These are phyloP conservation scores for Beauveria sp. DNA, from an alignment of 2,329 filamentous ascomycete species.

Conservation along the genomic window DNA sequence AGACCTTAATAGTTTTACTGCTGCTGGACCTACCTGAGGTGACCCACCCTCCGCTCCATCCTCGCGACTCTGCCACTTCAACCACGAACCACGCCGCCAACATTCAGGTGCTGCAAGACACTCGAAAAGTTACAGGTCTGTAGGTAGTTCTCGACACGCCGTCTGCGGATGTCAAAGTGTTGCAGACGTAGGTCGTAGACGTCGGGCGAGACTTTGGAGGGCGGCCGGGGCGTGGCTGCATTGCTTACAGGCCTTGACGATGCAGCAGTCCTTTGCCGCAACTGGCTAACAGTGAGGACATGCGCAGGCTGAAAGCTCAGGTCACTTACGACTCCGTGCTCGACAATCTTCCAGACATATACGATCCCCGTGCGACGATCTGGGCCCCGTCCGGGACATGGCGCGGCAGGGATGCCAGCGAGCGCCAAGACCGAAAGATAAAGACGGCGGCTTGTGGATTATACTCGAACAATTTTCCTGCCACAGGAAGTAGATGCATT, in stretches of 20 bases:
- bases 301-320: background rate
- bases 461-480: background rate
- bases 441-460: background rate
- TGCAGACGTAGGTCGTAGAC: background rate
- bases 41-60: background rate
- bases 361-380: background rate
- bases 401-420: background rate
- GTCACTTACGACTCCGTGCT: background rate
- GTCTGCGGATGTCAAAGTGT: background rate
- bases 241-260: background rate
- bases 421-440: background rate
- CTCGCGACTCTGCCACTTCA: slow-evolving; percentile 2
- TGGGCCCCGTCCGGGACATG: background rate
- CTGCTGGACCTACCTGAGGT: background rate
- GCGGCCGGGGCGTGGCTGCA: background rate
- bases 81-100: background rate
- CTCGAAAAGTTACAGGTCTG: background rate
- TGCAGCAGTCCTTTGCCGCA: background rate
- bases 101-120: background rate
- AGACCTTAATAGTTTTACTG: background rate
- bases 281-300: background rate
- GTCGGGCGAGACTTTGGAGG: background rate
- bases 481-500: background rate
- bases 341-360: background rate
- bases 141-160: background rate